phyloP scores from a whole-genome alignment of 495 filamentous ascomycete genomes.

The Chaetomium fimeti region DNA sequence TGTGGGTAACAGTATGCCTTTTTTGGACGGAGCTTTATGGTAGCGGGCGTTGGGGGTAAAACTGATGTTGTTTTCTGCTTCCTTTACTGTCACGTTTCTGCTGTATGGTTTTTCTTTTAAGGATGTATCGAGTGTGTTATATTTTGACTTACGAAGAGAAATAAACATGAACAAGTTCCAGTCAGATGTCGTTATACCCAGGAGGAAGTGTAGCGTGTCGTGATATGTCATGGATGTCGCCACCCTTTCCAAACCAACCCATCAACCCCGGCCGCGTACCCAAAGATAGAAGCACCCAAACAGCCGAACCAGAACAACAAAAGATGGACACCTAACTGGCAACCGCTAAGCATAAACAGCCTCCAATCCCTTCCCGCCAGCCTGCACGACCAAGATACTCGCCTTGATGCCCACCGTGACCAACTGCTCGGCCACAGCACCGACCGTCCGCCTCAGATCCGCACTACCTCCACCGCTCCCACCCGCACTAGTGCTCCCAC shows the following conservation, averaged over 20 bases:
- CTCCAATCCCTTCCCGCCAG: constrained; percentile 42
- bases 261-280: neutral
- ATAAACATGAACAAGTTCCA: no score
- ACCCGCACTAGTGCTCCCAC: neutral
- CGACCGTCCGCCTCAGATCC: constrained; percentile 63
- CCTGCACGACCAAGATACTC: constrained; percentile 78
- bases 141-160: neutral
- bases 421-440: constrained; percentile 63
- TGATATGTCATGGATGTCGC: neutral
- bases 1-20: neutral
- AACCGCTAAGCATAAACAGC: neutral
- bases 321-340: neutral
- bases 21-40: neutral
- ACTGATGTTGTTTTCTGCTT: neutral
- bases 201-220: neutral
- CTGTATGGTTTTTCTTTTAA: neutral
- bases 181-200: neutral
- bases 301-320: neutral
- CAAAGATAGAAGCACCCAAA: neutral
- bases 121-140: neutral
- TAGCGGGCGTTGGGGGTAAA: constrained; percentile 4
- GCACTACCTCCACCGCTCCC: neutral
- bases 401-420: constrained; percentile 60
- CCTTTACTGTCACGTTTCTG: neutral
- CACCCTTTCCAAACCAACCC: neutral